phyloP scores from a whole-genome alignment of 2,329 filamentous ascomycete genomes.

The Sarocladiaceae sp. region DNA sequence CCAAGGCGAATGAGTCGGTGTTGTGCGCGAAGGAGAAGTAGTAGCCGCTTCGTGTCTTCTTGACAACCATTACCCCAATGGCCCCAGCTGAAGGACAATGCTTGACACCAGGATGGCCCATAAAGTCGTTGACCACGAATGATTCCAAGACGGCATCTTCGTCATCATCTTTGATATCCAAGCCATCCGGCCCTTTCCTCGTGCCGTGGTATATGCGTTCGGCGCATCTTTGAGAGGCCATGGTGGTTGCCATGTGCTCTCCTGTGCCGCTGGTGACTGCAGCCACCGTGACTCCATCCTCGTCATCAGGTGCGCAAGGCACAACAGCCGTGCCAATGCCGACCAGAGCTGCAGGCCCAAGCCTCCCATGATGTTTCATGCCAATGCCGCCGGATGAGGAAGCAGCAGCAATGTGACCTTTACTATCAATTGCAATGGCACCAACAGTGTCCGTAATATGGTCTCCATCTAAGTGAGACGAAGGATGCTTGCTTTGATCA shows the following conservation, averaged over 20 bases:
- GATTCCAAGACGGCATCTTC: slow-evolving; percentile 68
- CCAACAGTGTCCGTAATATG: slow-evolving; percentile 88
- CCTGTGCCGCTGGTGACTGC: slow-evolving; percentile 90
- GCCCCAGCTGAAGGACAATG: slow-evolving; percentile 76
- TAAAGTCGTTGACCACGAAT: slow-evolving; percentile 86
- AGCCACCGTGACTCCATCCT: slow-evolving; percentile 64
- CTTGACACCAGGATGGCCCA: slow-evolving; percentile 79
- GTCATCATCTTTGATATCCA: slow-evolving; percentile 61
- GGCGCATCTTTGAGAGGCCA: slow-evolving; percentile 82
- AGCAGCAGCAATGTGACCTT: slow-evolving; percentile 83
- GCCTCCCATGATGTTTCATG: slow-evolving; percentile 90
- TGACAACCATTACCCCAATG: slow-evolving; percentile 85
- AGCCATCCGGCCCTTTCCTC: slow-evolving; percentile 52
- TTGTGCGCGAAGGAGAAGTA: slow-evolving; percentile 95
- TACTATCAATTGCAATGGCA: slow-evolving; percentile 83
- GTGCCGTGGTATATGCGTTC: slow-evolving; percentile 73
- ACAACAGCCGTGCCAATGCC: slow-evolving; percentile 87
- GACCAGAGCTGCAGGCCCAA: slow-evolving; percentile 88
- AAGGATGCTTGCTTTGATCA: too few relatives aligned
- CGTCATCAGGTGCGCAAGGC: slow-evolving; percentile 66
- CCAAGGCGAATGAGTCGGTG: slow-evolving; percentile 80
- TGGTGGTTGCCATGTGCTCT: slow-evolving; percentile 94
- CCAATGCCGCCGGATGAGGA: slow-evolving; percentile 97
- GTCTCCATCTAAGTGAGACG: slow-evolving; percentile 38
- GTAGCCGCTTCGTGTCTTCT: slow-evolving; percentile 69